Conservation (phyloP, 768 basidiomycete genomes). For the Neoboletus brunneissimus region DNA sequence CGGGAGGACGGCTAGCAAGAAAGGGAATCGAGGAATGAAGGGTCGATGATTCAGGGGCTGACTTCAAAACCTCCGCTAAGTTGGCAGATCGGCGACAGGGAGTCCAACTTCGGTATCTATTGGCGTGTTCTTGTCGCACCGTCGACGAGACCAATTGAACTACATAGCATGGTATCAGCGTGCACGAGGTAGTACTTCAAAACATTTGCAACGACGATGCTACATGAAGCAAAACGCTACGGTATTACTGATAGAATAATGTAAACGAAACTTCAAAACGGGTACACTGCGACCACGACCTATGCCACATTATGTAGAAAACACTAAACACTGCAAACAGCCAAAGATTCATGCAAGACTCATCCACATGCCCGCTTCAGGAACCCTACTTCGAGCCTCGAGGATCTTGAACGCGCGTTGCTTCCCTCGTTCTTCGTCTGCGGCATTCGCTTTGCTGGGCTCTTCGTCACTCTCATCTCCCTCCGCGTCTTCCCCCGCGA, state of each 20-base stretch:
- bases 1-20: background rate
- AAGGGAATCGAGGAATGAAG: background rate
- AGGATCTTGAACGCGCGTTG: conserved; percentile 66
- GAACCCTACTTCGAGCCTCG: conserved; percentile 64
- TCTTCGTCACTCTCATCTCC: conserved; percentile 34
- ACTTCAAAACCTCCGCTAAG: background rate
- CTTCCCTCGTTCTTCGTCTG: conserved; percentile 45
- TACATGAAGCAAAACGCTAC: conserved; percentile 29
- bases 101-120: background rate
- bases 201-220: conserved; percentile 26
- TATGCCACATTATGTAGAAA: conserved; percentile 5
- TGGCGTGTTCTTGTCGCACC: background rate
- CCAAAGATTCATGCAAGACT: conserved; percentile 53
- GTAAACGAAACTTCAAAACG: conserved; percentile 17
- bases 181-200: conserved; percentile 14
- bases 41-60: background rate
- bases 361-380: conserved; percentile 77
- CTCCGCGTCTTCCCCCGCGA: conserved; percentile 46
- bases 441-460: conserved; percentile 14
- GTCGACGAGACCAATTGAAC: background rate
- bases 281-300: conserved; percentile 8
- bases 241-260: conserved; percentile 34
- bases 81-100: too few relatives aligned
- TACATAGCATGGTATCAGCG: conserved; percentile 7
- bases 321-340: conserved; percentile 3